Base-by-base conservation (phyloP, 2,329 filamentous ascomycete species). In the Aspergillus uvarum region DNA sequence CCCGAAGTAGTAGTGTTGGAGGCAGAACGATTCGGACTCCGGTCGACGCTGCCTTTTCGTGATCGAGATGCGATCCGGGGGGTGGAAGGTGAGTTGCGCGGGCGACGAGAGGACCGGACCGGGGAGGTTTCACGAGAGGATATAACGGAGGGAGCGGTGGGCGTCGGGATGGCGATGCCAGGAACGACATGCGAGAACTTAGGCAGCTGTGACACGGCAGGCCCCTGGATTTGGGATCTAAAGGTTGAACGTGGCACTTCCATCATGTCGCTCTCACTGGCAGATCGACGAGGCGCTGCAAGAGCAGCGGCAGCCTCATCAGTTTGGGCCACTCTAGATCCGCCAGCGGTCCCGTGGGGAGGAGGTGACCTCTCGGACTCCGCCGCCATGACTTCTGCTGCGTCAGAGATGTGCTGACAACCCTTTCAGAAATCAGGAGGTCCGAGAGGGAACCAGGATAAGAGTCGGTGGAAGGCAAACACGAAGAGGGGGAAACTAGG, bases 11-110 rank as follows among this genome's bases (percentile, higher is more conserved):
- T 65, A n/a, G 71, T 66, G 49, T 79, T 83, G 59, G 80, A 78
- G 66, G 68, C 71, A 6, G 73, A 70, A 47, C 88, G 83, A 58
- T 83, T 80, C 21, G 88, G 87, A 67, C 87, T 90, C 60, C 82
- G 78, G 58, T 91, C 88, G 63, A 87, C 82, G 72, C 87, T 90
- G 72, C 85, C 87, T 73, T 87, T 89, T 68, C 87, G 85, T 60
- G 88, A 87, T 67, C 84, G 81, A 54, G 80, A 80, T 56, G 75
- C 69, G n/a, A 73, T 65, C 58, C 74, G 69, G 61, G 70, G 69
- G 44, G 69, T 65, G 31, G 74, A 67, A 21, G 68, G 67, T 32
- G 73, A 68, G 62, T 72, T 74, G 61, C 63, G 64, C 38, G 65
- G 62, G 50, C 71, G 71, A 52, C 67, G 70, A 56, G 73, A 66